Percentiles rank a stretch among this genome's conserved stretches.
Conservation (phyloP, 2,329 filamentous ascomycete genomes). For the Trichophyton simii region DNA sequence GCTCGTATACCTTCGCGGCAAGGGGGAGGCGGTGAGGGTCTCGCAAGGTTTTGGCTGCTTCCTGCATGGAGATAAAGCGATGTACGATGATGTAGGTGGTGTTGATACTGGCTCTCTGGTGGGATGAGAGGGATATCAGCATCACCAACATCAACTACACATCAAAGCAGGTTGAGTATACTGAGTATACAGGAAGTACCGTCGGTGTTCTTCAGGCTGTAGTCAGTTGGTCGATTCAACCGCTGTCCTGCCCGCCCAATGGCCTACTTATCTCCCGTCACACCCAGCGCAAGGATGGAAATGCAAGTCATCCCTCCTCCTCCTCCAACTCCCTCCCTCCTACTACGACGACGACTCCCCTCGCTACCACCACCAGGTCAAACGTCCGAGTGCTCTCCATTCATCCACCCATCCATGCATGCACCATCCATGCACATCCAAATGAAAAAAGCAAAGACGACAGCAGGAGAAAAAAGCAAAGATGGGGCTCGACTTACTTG, state of each 20-base stretch:
- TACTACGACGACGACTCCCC: no score
- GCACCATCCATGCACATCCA: no score
- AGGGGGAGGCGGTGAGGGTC: background rate
- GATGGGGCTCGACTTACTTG: background rate
- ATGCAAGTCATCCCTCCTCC: background rate
- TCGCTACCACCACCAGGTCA: background rate
- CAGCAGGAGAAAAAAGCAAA: background rate
- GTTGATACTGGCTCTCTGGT: background rate
- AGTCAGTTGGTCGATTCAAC: no score
- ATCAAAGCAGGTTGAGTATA: no score
- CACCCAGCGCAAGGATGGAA: background rate
- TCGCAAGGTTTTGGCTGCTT: background rate
- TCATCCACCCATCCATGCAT: background rate
- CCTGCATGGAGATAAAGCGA: background rate
- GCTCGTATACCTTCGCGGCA: background rate
- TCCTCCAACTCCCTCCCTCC: no score
- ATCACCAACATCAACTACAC: no score
- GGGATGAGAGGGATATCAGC: no score
- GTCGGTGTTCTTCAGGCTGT: no score
- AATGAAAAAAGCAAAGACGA: background rate
- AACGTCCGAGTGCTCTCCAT: background rate
- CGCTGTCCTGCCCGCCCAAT: no score
- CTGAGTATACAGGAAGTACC: no score
- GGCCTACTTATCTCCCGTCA: background rate
- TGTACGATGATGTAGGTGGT: background rate